These are phyloP conservation scores for Pestalotiopsis sp. DNA, from an alignment of 2,329 filamentous ascomycete genomes.

Conservation along the genomic window DNA sequence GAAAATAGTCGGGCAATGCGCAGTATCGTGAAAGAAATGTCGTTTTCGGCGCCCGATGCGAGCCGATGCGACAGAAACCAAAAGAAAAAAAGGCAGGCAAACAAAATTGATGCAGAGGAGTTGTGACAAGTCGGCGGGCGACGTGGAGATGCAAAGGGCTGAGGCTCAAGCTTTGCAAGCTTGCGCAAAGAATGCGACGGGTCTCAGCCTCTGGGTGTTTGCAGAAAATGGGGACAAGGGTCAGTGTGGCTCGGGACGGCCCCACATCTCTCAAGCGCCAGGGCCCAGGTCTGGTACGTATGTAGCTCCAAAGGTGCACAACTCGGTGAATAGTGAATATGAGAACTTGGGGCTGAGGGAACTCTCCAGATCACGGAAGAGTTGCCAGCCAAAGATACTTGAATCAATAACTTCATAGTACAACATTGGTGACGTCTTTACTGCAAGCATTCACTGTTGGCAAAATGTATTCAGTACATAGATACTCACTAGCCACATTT, in stretches of 20 bases:
- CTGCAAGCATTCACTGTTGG: too few species aligned
- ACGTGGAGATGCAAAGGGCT: background rate
- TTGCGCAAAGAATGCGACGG: constrained; percentile 3
- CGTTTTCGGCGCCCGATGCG: background rate
- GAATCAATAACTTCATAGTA: too few species aligned
- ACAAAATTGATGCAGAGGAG: background rate
- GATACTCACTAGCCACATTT: background rate
- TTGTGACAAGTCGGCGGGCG: background rate
- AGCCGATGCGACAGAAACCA: background rate
- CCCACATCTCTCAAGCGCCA: background rate
- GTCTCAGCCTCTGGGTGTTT: background rate
- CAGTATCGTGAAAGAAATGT: background rate
- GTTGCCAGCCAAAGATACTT: background rate
- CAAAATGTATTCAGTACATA: background rate
- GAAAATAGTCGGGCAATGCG: background rate
- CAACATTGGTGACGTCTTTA: too few species aligned
- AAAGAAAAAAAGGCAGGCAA: background rate
- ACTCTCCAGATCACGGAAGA: background rate
- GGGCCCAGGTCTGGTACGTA: too few species aligned
- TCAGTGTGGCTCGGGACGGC: background rate
- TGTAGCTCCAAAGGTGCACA: too few species aligned
- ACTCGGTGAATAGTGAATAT: too few species aligned
- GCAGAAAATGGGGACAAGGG: constrained; percentile 8
- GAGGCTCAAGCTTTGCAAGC: background rate
- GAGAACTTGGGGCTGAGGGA: background rate